Evolutionary conservation across 768 basidiomycete species (phyloP).

Genomic region (Rickenella mellea): DNA sequence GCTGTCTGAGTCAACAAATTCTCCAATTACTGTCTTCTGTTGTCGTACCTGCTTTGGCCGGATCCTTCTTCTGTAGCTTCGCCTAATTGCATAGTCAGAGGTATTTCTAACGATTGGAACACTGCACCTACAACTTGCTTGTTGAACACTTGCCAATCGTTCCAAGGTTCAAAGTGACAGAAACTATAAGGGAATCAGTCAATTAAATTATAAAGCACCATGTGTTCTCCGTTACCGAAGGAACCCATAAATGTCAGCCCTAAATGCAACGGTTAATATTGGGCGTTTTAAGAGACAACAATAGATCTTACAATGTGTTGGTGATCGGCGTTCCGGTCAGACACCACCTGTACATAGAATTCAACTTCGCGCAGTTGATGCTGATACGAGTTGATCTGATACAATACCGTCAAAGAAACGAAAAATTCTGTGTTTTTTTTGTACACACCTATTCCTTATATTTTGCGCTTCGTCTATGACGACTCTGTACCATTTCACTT

Average conservation of each 20-base stretch:
- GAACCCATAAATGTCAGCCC: conserved; percentile 63
- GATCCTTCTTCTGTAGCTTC: conserved; percentile 43
- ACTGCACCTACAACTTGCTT: conserved; percentile 35
- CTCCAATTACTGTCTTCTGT: neutral
- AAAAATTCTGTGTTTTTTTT: neutral
- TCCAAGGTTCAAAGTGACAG: conserved; percentile 4
- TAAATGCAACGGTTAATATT: conserved; percentile 13
- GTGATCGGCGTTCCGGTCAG: conserved; percentile 72
- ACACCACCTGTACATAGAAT: conserved; percentile 66
- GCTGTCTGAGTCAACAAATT: neutral
- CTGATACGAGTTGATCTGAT: conserved; percentile 47
- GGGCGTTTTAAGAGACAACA: conserved; percentile 6
- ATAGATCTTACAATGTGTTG: conserved; percentile 45
- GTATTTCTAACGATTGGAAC: neutral
- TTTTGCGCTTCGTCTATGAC: conserved; percentile 77
- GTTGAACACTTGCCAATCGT: conserved; percentile 61
- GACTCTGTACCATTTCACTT: conserved; percentile 56
- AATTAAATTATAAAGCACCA: neutral
- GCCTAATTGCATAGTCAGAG: conserved; percentile 23
- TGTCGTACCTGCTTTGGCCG: conserved; percentile 47
- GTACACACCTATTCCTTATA: conserved; percentile 49
- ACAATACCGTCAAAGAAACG: neutral
- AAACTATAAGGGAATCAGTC: neutral
- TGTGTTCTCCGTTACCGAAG: conserved; percentile 35
- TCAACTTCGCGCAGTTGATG: conserved; percentile 47